These are phyloP conservation scores for Hemerocallis citrina DNA, from an alignment of 106 monocot species.

Conservation along the genomic window DNA sequence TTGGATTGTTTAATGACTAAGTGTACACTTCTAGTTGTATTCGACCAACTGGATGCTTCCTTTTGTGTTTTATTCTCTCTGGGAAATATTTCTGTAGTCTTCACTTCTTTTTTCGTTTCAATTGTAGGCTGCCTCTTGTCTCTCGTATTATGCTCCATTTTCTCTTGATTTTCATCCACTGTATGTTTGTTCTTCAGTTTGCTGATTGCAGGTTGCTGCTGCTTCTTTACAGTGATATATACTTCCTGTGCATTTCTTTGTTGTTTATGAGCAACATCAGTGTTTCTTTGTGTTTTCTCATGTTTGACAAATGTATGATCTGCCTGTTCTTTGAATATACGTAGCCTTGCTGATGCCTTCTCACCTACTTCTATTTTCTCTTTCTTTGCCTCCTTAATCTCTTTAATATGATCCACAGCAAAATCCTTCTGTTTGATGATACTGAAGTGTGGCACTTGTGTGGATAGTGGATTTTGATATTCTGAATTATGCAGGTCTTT, in stretches of 20 bases:
- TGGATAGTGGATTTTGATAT: not conserved
- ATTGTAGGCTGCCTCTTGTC: not conserved
- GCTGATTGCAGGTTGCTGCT: constrained; percentile 3
- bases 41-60: not conserved
- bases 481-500: not conserved
- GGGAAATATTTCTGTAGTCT: constrained; percentile 8
- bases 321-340: not conserved
- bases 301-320: constrained; percentile 11
- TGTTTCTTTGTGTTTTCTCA: constrained; percentile 1
- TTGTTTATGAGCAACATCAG: not conserved
- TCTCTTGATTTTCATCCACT: not conserved
- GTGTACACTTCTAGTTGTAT: not conserved
- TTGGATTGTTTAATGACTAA: constrained; percentile 5
- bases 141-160: constrained; percentile 1
- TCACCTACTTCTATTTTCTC: not conserved
- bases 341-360: not conserved
- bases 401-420: constrained; percentile 1
- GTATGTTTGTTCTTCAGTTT: constrained; percentile 6
- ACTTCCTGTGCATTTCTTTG: constrained; percentile 1
- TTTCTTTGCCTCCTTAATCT: constrained; percentile 11
- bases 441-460: not conserved
- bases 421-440: constrained; percentile 7
- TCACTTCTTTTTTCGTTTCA: constrained; percentile 7
- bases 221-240: not conserved
- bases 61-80: constrained; percentile 1